Base-by-base conservation (phyloP, 768 basidiomycete genomes). In the Macrocybe gigantea region DNA sequence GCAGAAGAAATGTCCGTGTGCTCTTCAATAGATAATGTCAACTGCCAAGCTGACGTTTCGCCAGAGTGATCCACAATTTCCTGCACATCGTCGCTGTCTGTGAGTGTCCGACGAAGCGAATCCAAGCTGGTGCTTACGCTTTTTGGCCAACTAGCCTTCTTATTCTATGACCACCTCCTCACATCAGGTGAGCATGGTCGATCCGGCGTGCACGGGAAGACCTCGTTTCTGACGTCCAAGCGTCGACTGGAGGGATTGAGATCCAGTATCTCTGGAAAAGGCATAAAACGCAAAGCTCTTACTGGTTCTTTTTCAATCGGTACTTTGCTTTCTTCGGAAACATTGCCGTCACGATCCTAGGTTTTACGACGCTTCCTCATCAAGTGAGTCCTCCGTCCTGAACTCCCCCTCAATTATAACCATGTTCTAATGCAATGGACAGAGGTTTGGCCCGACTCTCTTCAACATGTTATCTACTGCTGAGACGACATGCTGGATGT, bases 301-400 rank as follows among this genome's bases (percentile, higher is more conserved):
- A 67, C 32, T 65, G 71, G 55, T 80, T 80, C 58, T 70, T 75
- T 42, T 41, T 74, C 33, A 77, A 77, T 50, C 73, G 78, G 5
- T 81, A 81, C 47, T 52, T 74, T 31, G 65, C 73, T 2, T 64
- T 75, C 42, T 58, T 74, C 38, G 71, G 68, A 31, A 69, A 68
- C 41, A 54, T 70, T 10, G 55, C 52, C 6, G 62, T 67, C n/a
- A 53, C 58, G 2, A 48, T 64, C 11, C 53, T 69, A 33, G 61
- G 53, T 3, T 67, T 68, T 50, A 53, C 58, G 37, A 56, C 62
- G 11, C 41, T 68, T 31, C 44, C 56, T 7, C 6, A 50, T 6
- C 41, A 57, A 14, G 65, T 67, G 38, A 13, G 64, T 52, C 7
- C 13, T 29, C 22, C 33, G 9, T 32, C 36, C 9, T 14, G 7